Conservation (phyloP, 1,284 basidiomycete species). For the Cryptococcus sp. region DNA sequence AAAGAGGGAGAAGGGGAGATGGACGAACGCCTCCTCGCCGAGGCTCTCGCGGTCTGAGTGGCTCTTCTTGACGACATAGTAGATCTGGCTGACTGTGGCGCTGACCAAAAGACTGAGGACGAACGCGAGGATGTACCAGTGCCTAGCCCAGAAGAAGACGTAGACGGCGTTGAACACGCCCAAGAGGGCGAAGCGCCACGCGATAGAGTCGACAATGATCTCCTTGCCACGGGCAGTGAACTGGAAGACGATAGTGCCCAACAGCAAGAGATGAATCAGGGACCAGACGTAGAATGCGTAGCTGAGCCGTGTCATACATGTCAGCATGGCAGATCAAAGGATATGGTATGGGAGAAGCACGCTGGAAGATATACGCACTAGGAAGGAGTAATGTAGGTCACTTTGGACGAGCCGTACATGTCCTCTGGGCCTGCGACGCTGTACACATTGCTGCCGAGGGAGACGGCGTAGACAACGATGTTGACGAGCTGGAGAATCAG, state of each 20-base stretch:
- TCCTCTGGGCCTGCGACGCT: conserved; percentile 71
- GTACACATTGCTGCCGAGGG: conserved; percentile 74
- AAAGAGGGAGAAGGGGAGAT: conserved; percentile 81
- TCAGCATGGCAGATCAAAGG: conserved; percentile 16
- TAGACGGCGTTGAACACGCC: conserved; percentile 82
- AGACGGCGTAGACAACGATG: conserved; percentile 65
- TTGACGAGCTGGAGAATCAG: conserved; percentile 64
- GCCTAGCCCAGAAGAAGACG: conserved; percentile 71
- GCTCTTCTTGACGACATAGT: conserved; percentile 86
- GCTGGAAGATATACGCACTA: conserved; percentile 49
- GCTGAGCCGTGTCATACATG: conserved; percentile 70
- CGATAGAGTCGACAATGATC: conserved; percentile 78
- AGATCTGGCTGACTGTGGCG: conserved; percentile 66
- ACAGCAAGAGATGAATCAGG: conserved; percentile 69
- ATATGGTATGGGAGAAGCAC: conserved; percentile 60
- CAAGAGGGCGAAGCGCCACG: conserved; percentile 85
- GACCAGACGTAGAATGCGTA: conserved; percentile 51
- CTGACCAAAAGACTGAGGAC: conserved; percentile 74
- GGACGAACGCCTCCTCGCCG: conserved; percentile 65
- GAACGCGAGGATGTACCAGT: conserved; percentile 74
- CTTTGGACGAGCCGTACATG: conserved; percentile 52
- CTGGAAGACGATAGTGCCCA: conserved; percentile 87
- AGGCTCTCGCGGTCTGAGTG: conserved; percentile 63
- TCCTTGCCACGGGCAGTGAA: conserved; percentile 70
- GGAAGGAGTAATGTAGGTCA: conserved; percentile 84